Evolutionary conservation across 2,329 filamentous ascomycete species (phyloP), one percentile per base, ranked within the genome.

Genomic region (Fusarium nisikadoi): DNA sequence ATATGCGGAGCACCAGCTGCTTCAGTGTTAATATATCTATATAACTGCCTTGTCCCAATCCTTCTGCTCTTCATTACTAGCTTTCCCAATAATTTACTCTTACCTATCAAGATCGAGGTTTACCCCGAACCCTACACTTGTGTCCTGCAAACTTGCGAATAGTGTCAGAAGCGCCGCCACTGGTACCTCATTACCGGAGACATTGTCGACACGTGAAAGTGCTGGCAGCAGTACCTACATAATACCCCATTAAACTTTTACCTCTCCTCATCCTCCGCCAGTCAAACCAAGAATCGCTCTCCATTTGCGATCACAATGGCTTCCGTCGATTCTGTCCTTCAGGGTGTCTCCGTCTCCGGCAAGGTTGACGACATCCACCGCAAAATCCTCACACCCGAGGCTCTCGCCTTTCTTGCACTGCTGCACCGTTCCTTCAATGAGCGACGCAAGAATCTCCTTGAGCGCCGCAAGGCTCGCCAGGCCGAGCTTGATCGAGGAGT

Each of bases 371-470:
- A 95, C 66, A 86, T 92, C 76, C 92, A 95, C 82, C 91, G 90
- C 85, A 95, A 97, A 88, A 97, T 99, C 81, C 89, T 98, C 74
- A 97, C 91, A 71, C 95, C 94, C 77, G 90, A 97, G 74, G 95
- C 95, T 62, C 91, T 94, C 73, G 93, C 94, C 71, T 99, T 98
- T 87, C 90, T 99, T 68, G 93, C 95, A 41, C 91, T 98, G 73
- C 90, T 99, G 79, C 96, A 99, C 86, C 92, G 95, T 80, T 94
- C 94, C 73, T 98, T 98, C 89, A 97, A 98, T 83, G 85, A 83
- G 72, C 95, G 92, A 62, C 93, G 96, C 84, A 97, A 97, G 87
- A 87, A 88, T 53, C 90, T 99, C 46, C 90, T 99, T 60, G 92
- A 98, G 85, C 91, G 94, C 79, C 94, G 96, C 78, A 89, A 92